Evolutionary conservation across 2,329 filamentous ascomycete genomes (phyloP).

Genomic region (Ascochyta viciae-villosae): DNA sequence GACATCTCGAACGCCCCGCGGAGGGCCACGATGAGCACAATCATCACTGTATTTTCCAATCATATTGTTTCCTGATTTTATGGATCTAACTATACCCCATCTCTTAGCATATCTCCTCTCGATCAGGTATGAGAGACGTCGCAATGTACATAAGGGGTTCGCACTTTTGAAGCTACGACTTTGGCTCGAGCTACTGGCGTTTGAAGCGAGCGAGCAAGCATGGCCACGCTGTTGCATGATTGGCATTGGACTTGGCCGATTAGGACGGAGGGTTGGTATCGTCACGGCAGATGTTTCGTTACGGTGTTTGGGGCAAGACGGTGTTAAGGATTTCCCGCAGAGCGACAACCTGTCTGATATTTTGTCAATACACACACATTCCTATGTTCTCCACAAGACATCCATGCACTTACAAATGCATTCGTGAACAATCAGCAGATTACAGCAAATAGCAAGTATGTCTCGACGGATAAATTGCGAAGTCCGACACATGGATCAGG

Average conservation of each 20-base stretch:
- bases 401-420: not conserved
- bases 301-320: conserved; percentile 14
- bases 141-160: conserved; percentile 21
- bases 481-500: conserved; percentile 39
- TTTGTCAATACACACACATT: conserved; percentile 16
- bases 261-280: not conserved
- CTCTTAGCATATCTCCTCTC: conserved; percentile 29
- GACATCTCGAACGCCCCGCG: conserved; percentile 24
- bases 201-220: conserved; percentile 28
- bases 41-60: conserved; percentile 19
- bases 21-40: conserved; percentile 23
- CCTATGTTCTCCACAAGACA: conserved; percentile 4
- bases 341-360: conserved; percentile 9
- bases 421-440: not conserved
- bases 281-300: conserved; percentile 1
- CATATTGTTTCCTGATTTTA: conserved; percentile 22
- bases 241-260: conserved; percentile 3
- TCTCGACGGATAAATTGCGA: conserved; percentile 52
- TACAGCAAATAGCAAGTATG: conserved; percentile 22
- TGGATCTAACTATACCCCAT: conserved; percentile 36
- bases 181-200: conserved; percentile 24
- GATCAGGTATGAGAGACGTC: conserved; percentile 7
- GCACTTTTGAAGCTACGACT: conserved; percentile 16
- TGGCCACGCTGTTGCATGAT: conserved; percentile 17
- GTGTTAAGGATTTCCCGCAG: conserved; percentile 1